These are phyloP conservation scores for Tuber borchii DNA, from an alignment of 495 filamentous ascomycete genomes.

Conservation along the genomic window DNA sequence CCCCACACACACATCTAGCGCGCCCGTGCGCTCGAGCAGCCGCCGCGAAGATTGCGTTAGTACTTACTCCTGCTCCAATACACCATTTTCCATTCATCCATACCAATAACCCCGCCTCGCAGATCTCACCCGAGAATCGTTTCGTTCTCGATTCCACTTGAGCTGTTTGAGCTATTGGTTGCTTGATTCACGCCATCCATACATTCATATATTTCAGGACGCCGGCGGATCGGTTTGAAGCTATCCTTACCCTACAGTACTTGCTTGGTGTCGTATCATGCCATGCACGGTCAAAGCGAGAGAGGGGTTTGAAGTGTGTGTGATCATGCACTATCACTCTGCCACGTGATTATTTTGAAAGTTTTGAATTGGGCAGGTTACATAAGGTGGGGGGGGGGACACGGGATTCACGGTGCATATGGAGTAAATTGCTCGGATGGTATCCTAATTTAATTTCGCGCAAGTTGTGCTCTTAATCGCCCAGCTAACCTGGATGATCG, in stretches of 20 bases:
- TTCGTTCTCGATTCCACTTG: background rate
- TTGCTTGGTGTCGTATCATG: background rate
- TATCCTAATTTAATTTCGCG: background rate
- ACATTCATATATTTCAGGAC: background rate
- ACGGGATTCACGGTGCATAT: background rate
- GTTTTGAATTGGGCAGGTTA: conserved; percentile 1
- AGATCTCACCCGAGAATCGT: background rate
- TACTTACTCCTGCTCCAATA: no score
- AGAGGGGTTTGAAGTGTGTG: background rate
- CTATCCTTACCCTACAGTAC: background rate
- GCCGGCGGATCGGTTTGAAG: background rate
- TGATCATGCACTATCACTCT: background rate
- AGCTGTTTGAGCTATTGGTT: conserved; percentile 4
- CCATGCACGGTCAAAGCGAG: background rate
- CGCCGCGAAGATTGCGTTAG: background rate
- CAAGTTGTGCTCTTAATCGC: background rate
- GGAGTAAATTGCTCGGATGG: background rate
- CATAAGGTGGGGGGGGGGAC: background rate
- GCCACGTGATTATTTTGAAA: background rate
- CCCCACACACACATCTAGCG: background rate
- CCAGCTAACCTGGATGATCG: background rate
- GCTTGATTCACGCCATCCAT: background rate
- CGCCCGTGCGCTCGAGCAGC: background rate
- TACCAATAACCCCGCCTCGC: background rate
- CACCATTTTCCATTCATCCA: background rate